Evolutionary conservation across 2,329 filamentous ascomycete species (phyloP).

Genomic region (Claviceps pazoutovae): DNA sequence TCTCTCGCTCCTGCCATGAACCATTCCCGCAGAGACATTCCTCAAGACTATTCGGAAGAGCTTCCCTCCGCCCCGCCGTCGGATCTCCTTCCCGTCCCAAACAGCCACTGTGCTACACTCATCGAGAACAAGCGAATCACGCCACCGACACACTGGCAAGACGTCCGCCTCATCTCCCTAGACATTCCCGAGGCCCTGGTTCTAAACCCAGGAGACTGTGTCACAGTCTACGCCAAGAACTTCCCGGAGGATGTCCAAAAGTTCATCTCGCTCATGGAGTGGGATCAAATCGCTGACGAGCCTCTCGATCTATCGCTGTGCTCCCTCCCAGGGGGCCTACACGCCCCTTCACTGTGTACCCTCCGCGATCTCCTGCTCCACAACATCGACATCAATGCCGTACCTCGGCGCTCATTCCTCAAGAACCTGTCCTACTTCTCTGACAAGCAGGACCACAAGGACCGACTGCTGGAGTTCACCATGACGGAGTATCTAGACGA

Average conservation of each 20-base stretch:
- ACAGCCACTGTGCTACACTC: constrained; percentile 43
- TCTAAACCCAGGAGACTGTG: constrained; percentile 60
- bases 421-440: constrained; percentile 64
- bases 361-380: constrained; percentile 65
- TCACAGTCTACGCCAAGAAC: constrained; percentile 79
- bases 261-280: constrained; percentile 66
- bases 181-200: constrained; percentile 17
- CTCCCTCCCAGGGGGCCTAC: constrained; percentile 21
- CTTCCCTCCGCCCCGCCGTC: constrained; percentile 15
- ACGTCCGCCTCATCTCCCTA: constrained; percentile 70
- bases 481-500: constrained; percentile 73
- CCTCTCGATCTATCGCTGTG: constrained; percentile 39
- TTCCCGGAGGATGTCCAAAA: constrained; percentile 65
- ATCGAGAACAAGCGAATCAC: constrained; percentile 60
- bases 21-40: background rate
- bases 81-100: constrained; percentile 40
- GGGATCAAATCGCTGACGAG: constrained; percentile 58
- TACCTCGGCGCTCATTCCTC: constrained; percentile 81
- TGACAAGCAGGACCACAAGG: constrained; percentile 55
- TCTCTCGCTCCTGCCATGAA: constrained; percentile 18
- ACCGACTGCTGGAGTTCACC: constrained; percentile 72
- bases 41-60: constrained; percentile 7
- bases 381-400: constrained; percentile 78
- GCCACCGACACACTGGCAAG: constrained; percentile 71
- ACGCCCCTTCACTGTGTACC: constrained; percentile 35